phyloP scores from a whole-genome alignment of 805 yeast genomes.

The Priceomyces melissophilus region DNA sequence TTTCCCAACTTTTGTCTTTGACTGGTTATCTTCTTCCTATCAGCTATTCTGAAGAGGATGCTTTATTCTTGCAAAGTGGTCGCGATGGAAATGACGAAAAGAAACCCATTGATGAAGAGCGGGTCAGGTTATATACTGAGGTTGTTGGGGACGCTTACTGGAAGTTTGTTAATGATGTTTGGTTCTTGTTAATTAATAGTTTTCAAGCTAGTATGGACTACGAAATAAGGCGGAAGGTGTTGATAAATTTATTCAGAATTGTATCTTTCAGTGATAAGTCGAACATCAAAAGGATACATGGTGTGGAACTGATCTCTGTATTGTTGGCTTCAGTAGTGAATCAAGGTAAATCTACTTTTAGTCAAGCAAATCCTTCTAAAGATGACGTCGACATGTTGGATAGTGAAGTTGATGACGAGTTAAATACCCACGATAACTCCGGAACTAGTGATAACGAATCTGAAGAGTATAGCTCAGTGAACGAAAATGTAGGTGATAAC shows the following conservation, averaged over 20 bases:
- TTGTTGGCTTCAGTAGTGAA: slow-evolving; percentile 59
- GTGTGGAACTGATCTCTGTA: slow-evolving; percentile 37
- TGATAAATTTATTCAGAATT: slow-evolving; percentile 53
- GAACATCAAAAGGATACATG: slow-evolving; percentile 27
- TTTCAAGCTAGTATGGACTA: slow-evolving; percentile 73
- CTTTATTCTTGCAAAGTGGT: slow-evolving; percentile 25
- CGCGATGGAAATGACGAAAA: slow-evolving; percentile 21
- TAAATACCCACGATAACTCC: too few species aligned
- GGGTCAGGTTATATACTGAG: slow-evolving; percentile 27
- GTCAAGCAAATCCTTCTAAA: slow-evolving; percentile 6
- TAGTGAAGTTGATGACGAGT: slow-evolving; percentile 1
- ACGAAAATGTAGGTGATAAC: slow-evolving; percentile 3
- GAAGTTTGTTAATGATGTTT: slow-evolving; percentile 43
- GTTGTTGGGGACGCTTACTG: slow-evolving; percentile 20
- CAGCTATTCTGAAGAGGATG: slow-evolving; percentile 22
- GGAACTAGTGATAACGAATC: slow-evolving; percentile 7
- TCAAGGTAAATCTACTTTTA: slow-evolving; percentile 41
- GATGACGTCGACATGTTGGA: slow-evolving; percentile 4
- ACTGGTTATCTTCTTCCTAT: slow-evolving; percentile 59
- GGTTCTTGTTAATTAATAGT: slow-evolving; percentile 55
- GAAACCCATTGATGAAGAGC: slow-evolving; percentile 24
- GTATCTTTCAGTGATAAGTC: slow-evolving; percentile 37
- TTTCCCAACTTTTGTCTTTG: slow-evolving; percentile 52
- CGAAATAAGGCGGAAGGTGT: slow-evolving; percentile 54
- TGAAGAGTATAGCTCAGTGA: neutral